These are phyloP conservation scores for Tetrapisispora namnaoensis DNA, from an alignment of 805 yeast genomes.

Conservation along the genomic window DNA sequence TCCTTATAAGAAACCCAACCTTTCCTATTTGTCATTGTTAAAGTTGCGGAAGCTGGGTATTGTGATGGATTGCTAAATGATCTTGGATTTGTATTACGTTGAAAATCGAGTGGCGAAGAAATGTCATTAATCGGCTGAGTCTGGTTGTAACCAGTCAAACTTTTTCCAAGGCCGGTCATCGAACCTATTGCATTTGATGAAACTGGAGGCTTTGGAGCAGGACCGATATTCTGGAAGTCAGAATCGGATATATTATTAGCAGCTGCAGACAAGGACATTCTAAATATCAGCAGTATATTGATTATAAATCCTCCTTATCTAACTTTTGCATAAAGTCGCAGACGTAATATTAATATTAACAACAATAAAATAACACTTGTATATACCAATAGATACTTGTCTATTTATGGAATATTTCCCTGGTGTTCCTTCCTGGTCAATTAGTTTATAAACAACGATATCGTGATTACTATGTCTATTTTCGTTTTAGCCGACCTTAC, in stretches of 20 bases:
- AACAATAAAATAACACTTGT: too few relatives aligned
- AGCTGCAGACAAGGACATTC: slow-evolving; percentile 38
- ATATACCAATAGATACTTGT: too few relatives aligned
- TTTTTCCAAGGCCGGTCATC: background rate
- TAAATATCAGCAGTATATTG: background rate
- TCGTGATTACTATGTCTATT: too few relatives aligned
- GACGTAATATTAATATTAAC: too few relatives aligned
- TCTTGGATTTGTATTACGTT: background rate
- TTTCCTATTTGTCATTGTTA: slow-evolving; percentile 15
- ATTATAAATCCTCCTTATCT: background rate
- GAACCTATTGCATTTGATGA: slow-evolving; percentile 7
- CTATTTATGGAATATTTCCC: too few relatives aligned
- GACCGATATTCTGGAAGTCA: slow-evolving; percentile 46
- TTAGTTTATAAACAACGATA: too few relatives aligned
- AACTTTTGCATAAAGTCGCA: too few relatives aligned
- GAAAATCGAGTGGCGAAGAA: slow-evolving; percentile 3
- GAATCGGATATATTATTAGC: slow-evolving; percentile 35
- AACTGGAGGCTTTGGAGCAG: slow-evolving; percentile 45
- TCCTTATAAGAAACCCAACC: slow-evolving; percentile 94
- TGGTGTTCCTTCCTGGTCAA: too few relatives aligned
- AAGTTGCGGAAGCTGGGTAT: background rate
- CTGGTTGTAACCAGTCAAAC: slow-evolving; percentile 25
- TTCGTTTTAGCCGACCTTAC: too few relatives aligned
- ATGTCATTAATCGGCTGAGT: slow-evolving; percentile 29
- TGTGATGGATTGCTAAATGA: background rate